phyloP scores from a whole-genome alignment of 495 filamentous ascomycete genomes.

The Penicillium pancosmium region DNA sequence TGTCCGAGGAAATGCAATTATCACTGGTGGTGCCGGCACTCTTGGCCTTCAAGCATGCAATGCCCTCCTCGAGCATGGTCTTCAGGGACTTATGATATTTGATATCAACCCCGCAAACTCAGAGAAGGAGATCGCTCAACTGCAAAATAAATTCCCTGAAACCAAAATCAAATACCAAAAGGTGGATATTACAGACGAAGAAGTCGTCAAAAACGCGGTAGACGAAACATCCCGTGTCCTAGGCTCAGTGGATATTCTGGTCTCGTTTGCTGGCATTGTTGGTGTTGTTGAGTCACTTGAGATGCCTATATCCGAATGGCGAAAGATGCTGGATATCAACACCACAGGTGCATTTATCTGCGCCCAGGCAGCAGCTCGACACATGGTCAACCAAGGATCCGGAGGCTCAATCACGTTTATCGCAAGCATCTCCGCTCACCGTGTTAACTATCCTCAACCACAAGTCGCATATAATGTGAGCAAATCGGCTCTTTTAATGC shows the following conservation, averaged over 20 bases:
- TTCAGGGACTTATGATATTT: constrained; percentile 61
- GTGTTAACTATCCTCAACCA: constrained; percentile 69
- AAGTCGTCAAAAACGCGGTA: constrained; percentile 49
- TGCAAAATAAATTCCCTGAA: constrained; percentile 56
- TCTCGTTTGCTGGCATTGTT: constrained; percentile 71
- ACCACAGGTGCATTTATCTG: constrained; percentile 68
- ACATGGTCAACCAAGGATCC: constrained; percentile 50
- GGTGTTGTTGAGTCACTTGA: constrained; percentile 59
- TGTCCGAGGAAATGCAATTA: constrained; percentile 64
- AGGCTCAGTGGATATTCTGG: constrained; percentile 58
- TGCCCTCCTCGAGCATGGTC: constrained; percentile 74
- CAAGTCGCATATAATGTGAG: constrained; percentile 72
- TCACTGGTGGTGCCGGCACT: constrained; percentile 73
- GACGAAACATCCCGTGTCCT: constrained; percentile 40
- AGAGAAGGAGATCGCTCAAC: constrained; percentile 36
- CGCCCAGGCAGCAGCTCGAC: constrained; percentile 63
- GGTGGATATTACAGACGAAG: constrained; percentile 63
- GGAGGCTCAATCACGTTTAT: constrained; percentile 69
- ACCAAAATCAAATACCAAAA: constrained; percentile 47
- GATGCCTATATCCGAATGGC: constrained; percentile 58
- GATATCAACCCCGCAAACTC: constrained; percentile 57
- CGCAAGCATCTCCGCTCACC: constrained; percentile 68
- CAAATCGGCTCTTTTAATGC: constrained; percentile 63
- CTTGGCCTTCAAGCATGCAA: constrained; percentile 60
- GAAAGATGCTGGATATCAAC: constrained; percentile 66